A percentile compares a stretch with the other conserved stretches of the same genome.
Conservation (phyloP, 1,284 basidiomycete species). For the Malassezia pachydermatis region DNA sequence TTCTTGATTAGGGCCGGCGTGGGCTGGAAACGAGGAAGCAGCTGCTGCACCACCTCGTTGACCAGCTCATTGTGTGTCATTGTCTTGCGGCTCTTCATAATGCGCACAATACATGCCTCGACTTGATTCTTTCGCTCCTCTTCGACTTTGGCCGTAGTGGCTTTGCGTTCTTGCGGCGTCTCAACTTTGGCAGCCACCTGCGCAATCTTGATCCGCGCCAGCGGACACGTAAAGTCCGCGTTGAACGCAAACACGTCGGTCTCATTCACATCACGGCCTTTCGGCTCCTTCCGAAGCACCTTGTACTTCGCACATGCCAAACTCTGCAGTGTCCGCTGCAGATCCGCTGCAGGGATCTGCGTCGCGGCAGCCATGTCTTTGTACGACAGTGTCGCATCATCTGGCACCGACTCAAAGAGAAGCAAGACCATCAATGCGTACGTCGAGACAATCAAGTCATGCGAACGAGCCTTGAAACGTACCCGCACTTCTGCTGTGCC, state of each 20-base stretch:
- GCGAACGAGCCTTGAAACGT: conserved; percentile 65
- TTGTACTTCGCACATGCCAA: conserved; percentile 95
- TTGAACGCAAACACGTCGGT: conserved; percentile 86
- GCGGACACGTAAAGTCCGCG: conserved; percentile 62
- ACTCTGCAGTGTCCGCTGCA: conserved; percentile 84
- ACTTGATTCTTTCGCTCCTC: conserved; percentile 83
- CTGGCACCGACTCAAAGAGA: conserved; percentile 79
- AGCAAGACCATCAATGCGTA: conserved; percentile 78
- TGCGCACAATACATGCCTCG: conserved; percentile 80
- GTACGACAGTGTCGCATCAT: conserved; percentile 39
- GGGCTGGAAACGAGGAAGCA: conserved; percentile 74
- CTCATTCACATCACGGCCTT: conserved; percentile 66
- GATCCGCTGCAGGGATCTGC: conserved; percentile 62
- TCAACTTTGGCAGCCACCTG: conserved; percentile 80
- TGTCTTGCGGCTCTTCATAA: conserved; percentile 92
- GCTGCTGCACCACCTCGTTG: conserved; percentile 77
- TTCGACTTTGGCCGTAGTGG: conserved; percentile 80
- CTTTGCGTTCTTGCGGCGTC: conserved; percentile 72
- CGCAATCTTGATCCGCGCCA: conserved; percentile 87
- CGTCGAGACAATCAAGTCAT: conserved; percentile 89
- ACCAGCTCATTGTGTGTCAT: conserved; percentile 82
- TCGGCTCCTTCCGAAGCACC: conserved; percentile 79
- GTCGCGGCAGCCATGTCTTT: conserved; percentile 24
- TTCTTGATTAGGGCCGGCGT: conserved; percentile 80
- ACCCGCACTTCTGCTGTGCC: conserved; percentile 84